Base-by-base conservation (phyloP, 2,329 filamentous ascomycete species). In the Monosporascus sp. region DNA sequence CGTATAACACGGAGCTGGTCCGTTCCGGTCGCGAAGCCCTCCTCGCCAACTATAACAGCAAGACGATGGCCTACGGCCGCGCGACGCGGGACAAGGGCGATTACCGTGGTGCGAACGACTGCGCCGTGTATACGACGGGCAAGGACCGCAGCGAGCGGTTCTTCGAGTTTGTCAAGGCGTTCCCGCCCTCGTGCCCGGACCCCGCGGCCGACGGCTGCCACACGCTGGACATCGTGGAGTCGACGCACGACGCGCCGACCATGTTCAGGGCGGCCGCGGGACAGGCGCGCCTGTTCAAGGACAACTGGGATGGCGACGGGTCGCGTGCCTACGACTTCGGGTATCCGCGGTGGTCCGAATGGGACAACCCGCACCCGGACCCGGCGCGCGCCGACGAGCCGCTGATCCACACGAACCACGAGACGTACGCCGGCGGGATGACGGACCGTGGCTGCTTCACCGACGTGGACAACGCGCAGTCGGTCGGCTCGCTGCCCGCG, bases 321-420 rank as follows among this genome's bases (percentile, higher is more conserved):
- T 18, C 25, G 15, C 39, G 48, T 2, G 48, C 53, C 2, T 51
- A 49, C 20, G 55, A 57, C 27, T 49, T 46, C 36, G 50, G 50
- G 5, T 55, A 52, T 34, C 55, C 55, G 47, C 52, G 55, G 14
- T 45, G 50, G 44, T 31, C 37, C 7, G 5, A 18, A 9, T 46
- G 47, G 17, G 55, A 57, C 45, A 34, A 48, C 36, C 55, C 55
- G 6, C 55, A 57, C 42, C 53, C 46, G 15, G 54, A 58, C 24
- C 48, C 49, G 42, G 44, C 51, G 4, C 48, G 22, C 22, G 44
- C 18, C 17, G 17, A 27, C 2, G 41, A 53, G 37, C 31, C 51
- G 8, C 24, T 53, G 9, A 48, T 53, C 24, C 48, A 49, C 15
- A 47, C 48, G 6, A 46, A 53, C 39, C 27, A 17, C 15, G 50